Evolutionary conservation across 129 eudicot species (phyloP).

Genomic region (Calendula officinalis): DNA sequence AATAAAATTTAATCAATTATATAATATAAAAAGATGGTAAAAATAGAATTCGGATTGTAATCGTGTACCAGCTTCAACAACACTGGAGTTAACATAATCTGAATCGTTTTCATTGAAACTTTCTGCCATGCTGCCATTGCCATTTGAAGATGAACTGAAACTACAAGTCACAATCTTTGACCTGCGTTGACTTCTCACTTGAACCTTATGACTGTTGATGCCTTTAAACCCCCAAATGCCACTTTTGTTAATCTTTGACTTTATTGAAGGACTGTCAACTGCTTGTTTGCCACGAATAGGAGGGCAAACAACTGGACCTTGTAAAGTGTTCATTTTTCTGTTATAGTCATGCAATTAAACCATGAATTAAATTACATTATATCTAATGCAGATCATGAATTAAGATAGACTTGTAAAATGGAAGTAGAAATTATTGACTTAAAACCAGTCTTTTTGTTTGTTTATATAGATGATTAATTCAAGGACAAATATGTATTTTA

Average conservation of each 20-base stretch:
- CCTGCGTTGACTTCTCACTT: slow-evolving; percentile 31
- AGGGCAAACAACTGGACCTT: slow-evolving; percentile 78
- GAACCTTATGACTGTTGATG: slow-evolving; percentile 32
- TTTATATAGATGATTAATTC: not conserved
- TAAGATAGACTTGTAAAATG: not conserved
- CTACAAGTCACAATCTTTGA: slow-evolving; percentile 43
- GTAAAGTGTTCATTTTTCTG: slow-evolving; percentile 73
- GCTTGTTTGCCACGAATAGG: slow-evolving; percentile 55
- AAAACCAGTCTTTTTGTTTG: not conserved
- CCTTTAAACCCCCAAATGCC: slow-evolving; percentile 55
- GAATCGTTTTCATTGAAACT: slow-evolving; percentile 71
- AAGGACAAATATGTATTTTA: not conserved
- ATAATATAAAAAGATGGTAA: not conserved
- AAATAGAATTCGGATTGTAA: not conserved
- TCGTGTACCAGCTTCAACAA: slow-evolving; percentile 83
- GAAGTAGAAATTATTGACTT: not conserved
- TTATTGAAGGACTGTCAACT: slow-evolving; percentile 42
- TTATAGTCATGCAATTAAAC: not conserved
- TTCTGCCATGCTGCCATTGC: slow-evolving; percentile 84
- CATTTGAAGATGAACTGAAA: slow-evolving; percentile 87
- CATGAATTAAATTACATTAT: slow-evolving; percentile 9
- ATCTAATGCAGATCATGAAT: slow-evolving; percentile 5
- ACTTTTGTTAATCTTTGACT: slow-evolving; percentile 49
- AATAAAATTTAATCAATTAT: slow-evolving; percentile 7
- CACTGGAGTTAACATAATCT: slow-evolving; percentile 84